A percentile compares a stretch with the other conserved stretches of the same genome.
Conservation (phyloP, 2,329 filamentous ascomycete species). For the Westerdykella sp. region DNA sequence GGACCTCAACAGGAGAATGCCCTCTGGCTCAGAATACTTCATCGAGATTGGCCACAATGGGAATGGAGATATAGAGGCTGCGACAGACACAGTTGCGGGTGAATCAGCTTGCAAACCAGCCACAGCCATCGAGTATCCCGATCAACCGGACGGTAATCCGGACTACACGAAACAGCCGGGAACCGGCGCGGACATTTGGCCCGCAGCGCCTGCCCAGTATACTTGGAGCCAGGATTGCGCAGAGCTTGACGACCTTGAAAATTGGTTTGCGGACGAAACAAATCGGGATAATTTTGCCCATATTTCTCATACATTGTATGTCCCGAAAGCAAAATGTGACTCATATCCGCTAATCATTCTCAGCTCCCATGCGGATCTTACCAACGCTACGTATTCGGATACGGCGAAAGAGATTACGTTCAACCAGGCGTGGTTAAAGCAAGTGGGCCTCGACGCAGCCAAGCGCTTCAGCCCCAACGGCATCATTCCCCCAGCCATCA, state of each 20-base stretch:
- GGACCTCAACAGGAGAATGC: constrained; percentile 26
- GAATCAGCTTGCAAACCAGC: constrained; percentile 23
- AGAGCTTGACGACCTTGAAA: constrained; percentile 45
- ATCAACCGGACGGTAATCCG: constrained; percentile 37
- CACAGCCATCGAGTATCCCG: constrained; percentile 35
- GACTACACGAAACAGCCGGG: constrained; percentile 44
- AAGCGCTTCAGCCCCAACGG: constrained; percentile 48
- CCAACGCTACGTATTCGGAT: constrained; percentile 56
- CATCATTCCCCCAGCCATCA: constrained; percentile 58
- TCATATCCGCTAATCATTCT: not conserved
- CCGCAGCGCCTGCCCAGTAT: constrained; percentile 40
- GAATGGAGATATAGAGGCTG: constrained; percentile 34
- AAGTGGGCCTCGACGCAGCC: constrained; percentile 46
- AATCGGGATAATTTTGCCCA: constrained; percentile 53
- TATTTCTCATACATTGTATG: constrained; percentile 56
- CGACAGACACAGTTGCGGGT: constrained; percentile 21
- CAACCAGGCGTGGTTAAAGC: constrained; percentile 54
- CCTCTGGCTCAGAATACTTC: constrained; percentile 31
- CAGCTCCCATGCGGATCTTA: constrained; percentile 50
- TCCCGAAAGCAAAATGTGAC: constrained; percentile 1
- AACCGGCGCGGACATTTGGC: constrained; percentile 36
- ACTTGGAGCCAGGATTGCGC: constrained; percentile 47
- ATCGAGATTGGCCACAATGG: constrained; percentile 36
- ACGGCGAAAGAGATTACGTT: constrained; percentile 53
- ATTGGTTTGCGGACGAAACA: constrained; percentile 48